Evolutionary conservation across 768 basidiomycete species (phyloP), one percentile per base, ranked within the genome.

Genomic region (Lactarius deliciosus): DNA sequence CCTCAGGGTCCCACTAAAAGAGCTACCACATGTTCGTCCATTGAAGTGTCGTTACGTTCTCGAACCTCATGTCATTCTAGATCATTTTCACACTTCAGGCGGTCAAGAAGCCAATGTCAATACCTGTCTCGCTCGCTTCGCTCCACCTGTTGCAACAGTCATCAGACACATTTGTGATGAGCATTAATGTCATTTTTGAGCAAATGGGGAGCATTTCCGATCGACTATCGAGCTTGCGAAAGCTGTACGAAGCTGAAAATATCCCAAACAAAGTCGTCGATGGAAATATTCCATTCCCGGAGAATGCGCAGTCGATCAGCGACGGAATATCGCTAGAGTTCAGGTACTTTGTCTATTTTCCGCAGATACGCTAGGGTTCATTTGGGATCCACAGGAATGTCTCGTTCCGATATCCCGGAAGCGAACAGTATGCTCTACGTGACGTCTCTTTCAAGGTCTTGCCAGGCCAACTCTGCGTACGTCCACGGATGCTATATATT

Each of bases 401-500:
- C 5, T 87, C 84, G 5, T 92, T 92, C 76, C 79, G 74, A 55
- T 92, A 93, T 72, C 87, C 89, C 0, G 83, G 73, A 73, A 77
- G 75, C 69, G 81, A 73, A 58, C 72, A 56, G 73, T 80, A 82
- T 64, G 91, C 89, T 0, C 74, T 93, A 36, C 77, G 75, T 6
- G 78, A 86, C 56, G 81, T 88, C 15, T 91, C 87, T 1, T 93
- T 92, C 77, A 90, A 81, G 72, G 83, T 93, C 22, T 77, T 78
- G 40, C 80, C 80, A 45, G 91, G 91, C 0, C 89, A 91, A 65
- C 83, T 93, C 57, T 92, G 91, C 72, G 90, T 91, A 75, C 38
- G 86, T 59, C 57, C 76, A 16, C 40, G 60, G 55, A 22, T 34
- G 13, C 3, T 11, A 15, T 54, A 38, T 57, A 13, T n/a, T 40